Evolutionary conservation across 352 stramenopile genomes (phyloP).

Genomic region (Globisporangium recalcitrans): DNA sequence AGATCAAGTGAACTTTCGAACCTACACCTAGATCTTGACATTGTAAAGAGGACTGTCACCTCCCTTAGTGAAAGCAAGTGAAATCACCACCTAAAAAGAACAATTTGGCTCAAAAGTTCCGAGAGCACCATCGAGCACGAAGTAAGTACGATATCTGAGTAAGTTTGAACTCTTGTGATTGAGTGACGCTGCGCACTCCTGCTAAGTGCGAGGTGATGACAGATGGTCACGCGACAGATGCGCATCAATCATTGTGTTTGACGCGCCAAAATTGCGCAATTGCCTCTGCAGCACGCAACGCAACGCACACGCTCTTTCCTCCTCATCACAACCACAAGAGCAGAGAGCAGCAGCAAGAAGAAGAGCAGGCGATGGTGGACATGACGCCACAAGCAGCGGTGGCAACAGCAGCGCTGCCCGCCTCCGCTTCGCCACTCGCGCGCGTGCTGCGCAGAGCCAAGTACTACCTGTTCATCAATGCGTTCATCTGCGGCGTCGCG

Average conservation of each 20-base stretch:
- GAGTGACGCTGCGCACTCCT: background rate
- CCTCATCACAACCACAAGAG: background rate
- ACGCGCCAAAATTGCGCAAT: slow-evolving; percentile 2
- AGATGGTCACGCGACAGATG: background rate
- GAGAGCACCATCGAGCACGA: background rate
- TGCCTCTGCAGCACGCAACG: slow-evolving; percentile 2
- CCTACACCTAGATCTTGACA: too few species aligned
- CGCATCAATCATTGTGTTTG: background rate
- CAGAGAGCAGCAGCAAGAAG: background rate
- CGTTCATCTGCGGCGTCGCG: slow-evolving; percentile 66
- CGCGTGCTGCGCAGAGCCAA: slow-evolving; percentile 49
- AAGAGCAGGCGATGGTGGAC: background rate
- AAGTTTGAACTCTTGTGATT: background rate
- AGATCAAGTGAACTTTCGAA: too few species aligned
- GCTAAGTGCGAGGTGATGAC: slow-evolving; percentile 9
- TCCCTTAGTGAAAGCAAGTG: too few species aligned
- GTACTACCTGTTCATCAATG: slow-evolving; percentile 81
- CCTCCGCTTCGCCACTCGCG: background rate
- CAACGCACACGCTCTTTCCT: too few species aligned
- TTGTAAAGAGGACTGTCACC: too few species aligned
- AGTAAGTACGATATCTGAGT: background rate
- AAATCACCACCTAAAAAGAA: too few species aligned
- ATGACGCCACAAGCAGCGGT: background rate
- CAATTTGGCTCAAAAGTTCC: background rate
- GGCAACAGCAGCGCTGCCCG: background rate